Evolutionary conservation across 2,329 filamentous ascomycete species (phyloP).

Genomic region (Fusarium liriodendri): DNA sequence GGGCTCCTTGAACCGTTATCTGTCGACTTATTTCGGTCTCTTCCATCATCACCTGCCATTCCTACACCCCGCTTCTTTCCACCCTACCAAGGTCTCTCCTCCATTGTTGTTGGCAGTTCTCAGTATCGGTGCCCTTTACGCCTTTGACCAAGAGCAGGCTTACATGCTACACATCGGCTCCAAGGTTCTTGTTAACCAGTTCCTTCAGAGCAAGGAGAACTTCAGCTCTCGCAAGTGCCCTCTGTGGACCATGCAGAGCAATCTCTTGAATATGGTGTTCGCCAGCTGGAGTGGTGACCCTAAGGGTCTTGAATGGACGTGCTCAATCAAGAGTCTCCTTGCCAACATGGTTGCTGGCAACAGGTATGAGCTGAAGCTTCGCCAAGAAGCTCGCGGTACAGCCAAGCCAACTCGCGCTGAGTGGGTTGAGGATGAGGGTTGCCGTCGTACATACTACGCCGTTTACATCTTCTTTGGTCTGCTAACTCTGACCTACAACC

Average conservation of each 20-base stretch:
- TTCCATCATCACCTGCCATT: slow-evolving; percentile 98
- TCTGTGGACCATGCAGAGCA: slow-evolving; percentile 98
- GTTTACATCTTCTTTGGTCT: slow-evolving; percentile 99
- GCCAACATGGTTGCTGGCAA: slow-evolving; percentile 99
- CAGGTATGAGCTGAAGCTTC: slow-evolving; percentile 93
- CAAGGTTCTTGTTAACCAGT: slow-evolving; percentile 96
- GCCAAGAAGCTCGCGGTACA: slow-evolving; percentile 86
- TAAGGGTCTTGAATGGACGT: slow-evolving; percentile 98
- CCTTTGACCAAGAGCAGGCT: slow-evolving; percentile 96
- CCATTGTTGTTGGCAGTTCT: slow-evolving; percentile 89
- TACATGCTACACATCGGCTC: slow-evolving; percentile 98
- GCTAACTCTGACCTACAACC: slow-evolving; percentile 95
- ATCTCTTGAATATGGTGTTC: slow-evolving; percentile 97
- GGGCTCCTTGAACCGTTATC: slow-evolving; percentile 86
- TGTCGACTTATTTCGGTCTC: slow-evolving; percentile 95
- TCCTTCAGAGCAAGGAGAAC: slow-evolving; percentile 97
- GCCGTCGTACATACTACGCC: slow-evolving; percentile 95
- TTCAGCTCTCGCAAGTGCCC: slow-evolving; percentile 98
- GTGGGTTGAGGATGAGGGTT: slow-evolving; percentile 98
- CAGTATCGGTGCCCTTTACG: slow-evolving; percentile 95
- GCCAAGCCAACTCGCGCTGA: slow-evolving; percentile 82
- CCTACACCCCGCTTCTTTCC: slow-evolving; percentile 91
- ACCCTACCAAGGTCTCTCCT: slow-evolving; percentile 81
- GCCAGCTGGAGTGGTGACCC: slow-evolving; percentile 99
- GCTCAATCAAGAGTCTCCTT: slow-evolving; percentile 96